These are phyloP conservation scores for Penicillium pulvis DNA, from an alignment of 495 filamentous ascomycete species.

Conservation along the genomic window DNA sequence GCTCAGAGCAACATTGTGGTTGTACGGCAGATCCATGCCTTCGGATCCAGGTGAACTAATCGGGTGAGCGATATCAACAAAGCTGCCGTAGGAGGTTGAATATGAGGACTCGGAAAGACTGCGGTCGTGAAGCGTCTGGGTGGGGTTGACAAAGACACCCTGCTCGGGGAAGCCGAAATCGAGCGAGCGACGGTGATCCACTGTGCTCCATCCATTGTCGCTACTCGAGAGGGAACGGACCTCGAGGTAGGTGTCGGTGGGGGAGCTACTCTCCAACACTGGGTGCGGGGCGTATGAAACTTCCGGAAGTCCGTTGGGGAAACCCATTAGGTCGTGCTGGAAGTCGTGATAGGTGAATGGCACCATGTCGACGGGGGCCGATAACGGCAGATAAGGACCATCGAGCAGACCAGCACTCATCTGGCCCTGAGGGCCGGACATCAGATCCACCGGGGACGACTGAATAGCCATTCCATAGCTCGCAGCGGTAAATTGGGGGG, in stretches of 20 bases:
- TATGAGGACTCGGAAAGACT: conserved; percentile 84
- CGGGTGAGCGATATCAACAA: conserved; percentile 74
- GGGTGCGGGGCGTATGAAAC: conserved; percentile 48
- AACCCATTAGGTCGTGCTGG: conserved; percentile 57
- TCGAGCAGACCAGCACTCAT: conserved; percentile 68
- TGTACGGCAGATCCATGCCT: conserved; percentile 61
- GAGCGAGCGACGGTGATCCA: conserved; percentile 63
- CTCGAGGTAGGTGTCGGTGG: conserved; percentile 80
- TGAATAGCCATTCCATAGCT: conserved; percentile 55
- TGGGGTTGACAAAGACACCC: conserved; percentile 79
- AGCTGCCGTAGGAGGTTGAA: conserved; percentile 74
- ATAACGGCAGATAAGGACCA: conserved; percentile 64
- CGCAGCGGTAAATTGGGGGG: conserved; percentile 47
- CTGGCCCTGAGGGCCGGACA: conserved; percentile 65
- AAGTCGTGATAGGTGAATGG: conserved; percentile 77
- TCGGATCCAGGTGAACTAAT: conserved; percentile 70
- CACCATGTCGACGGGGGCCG: conserved; percentile 65
- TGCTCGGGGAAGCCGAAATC: conserved; percentile 53
- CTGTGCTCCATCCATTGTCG: conserved; percentile 80
- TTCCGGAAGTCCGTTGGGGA: conserved; percentile 58
- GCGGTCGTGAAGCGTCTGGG: conserved; percentile 80
- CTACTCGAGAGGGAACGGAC: conserved; percentile 80
- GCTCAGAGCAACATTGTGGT: conserved; percentile 39
- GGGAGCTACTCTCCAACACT: conserved; percentile 71
- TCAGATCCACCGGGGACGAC: conserved; percentile 67